Conservation (phyloP, 306 rosid species). For the Cicer pinnatifidum region DNA sequence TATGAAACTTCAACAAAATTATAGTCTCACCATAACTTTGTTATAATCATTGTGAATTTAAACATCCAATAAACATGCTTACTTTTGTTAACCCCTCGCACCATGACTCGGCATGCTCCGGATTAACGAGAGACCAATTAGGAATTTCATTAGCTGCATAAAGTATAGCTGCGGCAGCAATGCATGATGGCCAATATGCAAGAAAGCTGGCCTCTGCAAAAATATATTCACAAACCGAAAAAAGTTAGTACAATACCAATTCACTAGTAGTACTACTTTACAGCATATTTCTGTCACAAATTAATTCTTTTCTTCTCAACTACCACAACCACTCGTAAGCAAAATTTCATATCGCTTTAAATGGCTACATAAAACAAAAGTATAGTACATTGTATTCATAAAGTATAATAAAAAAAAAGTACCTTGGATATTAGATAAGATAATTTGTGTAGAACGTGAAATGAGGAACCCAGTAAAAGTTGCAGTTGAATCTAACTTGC, state of each 20-base stretch:
- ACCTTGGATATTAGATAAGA: slow-evolving; percentile 80
- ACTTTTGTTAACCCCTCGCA: slow-evolving; percentile 93
- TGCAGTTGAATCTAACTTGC: slow-evolving; percentile 80
- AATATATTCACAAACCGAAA: slow-evolving; percentile 7
- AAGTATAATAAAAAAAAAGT: neutral
- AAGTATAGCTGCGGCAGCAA: slow-evolving; percentile 88
- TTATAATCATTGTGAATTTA: neutral
- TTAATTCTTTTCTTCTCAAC: slow-evolving; percentile 20
- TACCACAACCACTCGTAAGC: neutral
- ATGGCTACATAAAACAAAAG: neutral
- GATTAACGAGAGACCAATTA: slow-evolving; percentile 66
- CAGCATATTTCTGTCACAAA: neutral
- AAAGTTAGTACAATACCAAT: neutral
- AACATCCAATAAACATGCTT: slow-evolving; percentile 45
- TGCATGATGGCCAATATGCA: slow-evolving; percentile 96
- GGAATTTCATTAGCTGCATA: slow-evolving; percentile 87
- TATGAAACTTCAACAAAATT: neutral
- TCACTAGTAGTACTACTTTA: neutral
- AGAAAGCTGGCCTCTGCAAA: slow-evolving; percentile 80
- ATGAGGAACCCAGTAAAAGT: slow-evolving; percentile 64
- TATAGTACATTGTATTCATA: neutral
- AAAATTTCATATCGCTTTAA: slow-evolving; percentile 12
- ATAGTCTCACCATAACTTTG: neutral
- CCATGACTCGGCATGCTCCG: slow-evolving; percentile 92
- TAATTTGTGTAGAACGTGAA: slow-evolving; percentile 81